Conservation (phyloP, 495 filamentous ascomycete species). For the Aspergillus campestris region DNA sequence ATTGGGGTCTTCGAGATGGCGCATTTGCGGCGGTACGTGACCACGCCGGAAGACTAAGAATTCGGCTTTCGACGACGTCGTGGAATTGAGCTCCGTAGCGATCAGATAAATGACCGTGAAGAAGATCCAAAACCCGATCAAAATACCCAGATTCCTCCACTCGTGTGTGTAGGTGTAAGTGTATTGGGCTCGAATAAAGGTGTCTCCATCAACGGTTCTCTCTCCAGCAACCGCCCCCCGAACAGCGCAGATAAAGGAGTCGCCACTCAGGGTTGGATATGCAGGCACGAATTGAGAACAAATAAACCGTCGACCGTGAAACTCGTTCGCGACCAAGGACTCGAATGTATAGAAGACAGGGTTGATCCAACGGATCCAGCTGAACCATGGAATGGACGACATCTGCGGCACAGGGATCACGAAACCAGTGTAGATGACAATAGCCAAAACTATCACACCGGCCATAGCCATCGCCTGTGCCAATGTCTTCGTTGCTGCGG, state of each 20-base stretch:
- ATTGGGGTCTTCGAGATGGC: slow-evolving; percentile 22
- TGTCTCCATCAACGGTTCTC: slow-evolving; percentile 42
- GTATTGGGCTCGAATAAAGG: slow-evolving; percentile 47
- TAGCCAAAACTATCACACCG: slow-evolving; percentile 36
- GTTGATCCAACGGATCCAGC: slow-evolving; percentile 42
- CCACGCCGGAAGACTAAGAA: slow-evolving; percentile 35
- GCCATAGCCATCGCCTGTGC: slow-evolving; percentile 44
- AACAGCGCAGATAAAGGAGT: slow-evolving; percentile 41
- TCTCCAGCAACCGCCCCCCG: slow-evolving; percentile 47
- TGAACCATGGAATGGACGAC: slow-evolving; percentile 40
- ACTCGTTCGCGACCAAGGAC: slow-evolving; percentile 45
- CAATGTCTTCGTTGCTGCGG: slow-evolving; percentile 37
- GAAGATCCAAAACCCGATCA: slow-evolving; percentile 55
- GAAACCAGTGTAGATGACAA: slow-evolving; percentile 43
- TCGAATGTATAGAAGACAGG: slow-evolving; percentile 40
- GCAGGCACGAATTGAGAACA: slow-evolving; percentile 45
- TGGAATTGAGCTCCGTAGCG: slow-evolving; percentile 37
- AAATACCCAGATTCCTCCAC: slow-evolving; percentile 60
- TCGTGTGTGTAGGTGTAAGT: slow-evolving; percentile 48
- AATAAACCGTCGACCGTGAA: slow-evolving; percentile 43
- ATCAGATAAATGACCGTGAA: slow-evolving; percentile 45
- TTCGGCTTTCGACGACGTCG: slow-evolving; percentile 35
- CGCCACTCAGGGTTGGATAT: slow-evolving; percentile 39
- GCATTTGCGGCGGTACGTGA: slow-evolving; percentile 27
- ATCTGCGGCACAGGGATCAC: slow-evolving; percentile 38